These are phyloP conservation scores for Ustilaginoidea virens DNA, from an alignment of 2,329 filamentous ascomycete genomes.

Conservation along the genomic window DNA sequence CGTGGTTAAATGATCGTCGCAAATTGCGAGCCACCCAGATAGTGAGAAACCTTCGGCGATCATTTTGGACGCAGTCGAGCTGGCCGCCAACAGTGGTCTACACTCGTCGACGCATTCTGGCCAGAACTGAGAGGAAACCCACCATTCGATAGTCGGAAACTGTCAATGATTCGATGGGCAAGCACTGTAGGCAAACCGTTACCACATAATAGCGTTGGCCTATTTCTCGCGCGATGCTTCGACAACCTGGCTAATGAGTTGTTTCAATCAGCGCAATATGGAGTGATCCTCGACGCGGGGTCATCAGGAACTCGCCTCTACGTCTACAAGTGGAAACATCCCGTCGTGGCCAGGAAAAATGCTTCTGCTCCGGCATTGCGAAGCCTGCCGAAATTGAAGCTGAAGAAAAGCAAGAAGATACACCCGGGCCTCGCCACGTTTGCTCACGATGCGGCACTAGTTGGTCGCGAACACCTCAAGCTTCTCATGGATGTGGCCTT, in stretches of 20 bases:
- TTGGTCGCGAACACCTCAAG: constrained; percentile 72
- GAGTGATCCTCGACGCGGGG: constrained; percentile 91
- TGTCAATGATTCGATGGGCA: too few relatives aligned
- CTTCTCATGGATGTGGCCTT: constrained; percentile 69
- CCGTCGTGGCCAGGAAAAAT: constrained; percentile 45
- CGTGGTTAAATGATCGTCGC: too few relatives aligned
- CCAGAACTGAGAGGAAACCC: too few relatives aligned
- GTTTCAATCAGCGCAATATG: constrained; percentile 52
- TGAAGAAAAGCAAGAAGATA: constrained; percentile 85
- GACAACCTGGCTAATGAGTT: constrained; percentile 1
- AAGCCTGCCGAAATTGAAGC: constrained; percentile 63
- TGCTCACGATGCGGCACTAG: constrained; percentile 55
- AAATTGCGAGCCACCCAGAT: too few relatives aligned
- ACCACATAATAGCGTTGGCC: too few relatives aligned
- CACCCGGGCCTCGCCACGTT: constrained; percentile 88
- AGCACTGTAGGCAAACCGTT: too few relatives aligned
- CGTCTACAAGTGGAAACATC: constrained; percentile 86
- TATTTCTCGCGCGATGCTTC: too few relatives aligned
- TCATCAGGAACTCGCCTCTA: constrained; percentile 93
- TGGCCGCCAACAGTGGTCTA: too few relatives aligned
- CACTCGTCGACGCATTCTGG: too few relatives aligned
- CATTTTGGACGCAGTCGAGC: too few relatives aligned
- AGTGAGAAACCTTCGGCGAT: too few relatives aligned
- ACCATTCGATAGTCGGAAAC: too few relatives aligned
- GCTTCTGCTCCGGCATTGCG: constrained; percentile 27